A percentile compares a stretch with the other conserved stretches of the same genome.
phyloP scores from a whole-genome alignment of 2,329 filamentous ascomycete species.

The Cercospora beticola region DNA sequence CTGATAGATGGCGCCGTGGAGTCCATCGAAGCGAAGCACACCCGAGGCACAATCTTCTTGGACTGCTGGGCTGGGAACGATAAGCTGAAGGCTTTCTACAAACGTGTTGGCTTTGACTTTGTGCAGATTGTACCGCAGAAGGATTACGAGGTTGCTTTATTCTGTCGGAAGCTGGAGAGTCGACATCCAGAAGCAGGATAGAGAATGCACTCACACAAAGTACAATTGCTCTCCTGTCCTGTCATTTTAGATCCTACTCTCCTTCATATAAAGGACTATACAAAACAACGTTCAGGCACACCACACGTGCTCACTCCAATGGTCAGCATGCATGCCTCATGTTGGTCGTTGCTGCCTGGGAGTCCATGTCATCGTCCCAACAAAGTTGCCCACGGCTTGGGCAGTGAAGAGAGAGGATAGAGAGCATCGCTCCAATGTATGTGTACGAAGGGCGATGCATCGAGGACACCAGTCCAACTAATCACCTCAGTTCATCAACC shows the following conservation, averaged over 20 bases:
- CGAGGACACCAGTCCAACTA: background rate
- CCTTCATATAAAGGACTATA: background rate
- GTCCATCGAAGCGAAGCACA: background rate
- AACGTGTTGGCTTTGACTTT: conserved; percentile 8
- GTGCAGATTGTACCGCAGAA: conserved; percentile 13
- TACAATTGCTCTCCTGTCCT: background rate
- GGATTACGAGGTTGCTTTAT: conserved; percentile 18
- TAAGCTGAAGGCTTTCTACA: conserved; percentile 18
- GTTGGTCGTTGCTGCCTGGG: background rate
- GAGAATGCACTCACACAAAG: background rate
- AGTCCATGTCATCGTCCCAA: background rate
- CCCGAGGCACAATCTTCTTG: conserved; percentile 14
- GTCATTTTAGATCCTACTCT: background rate
- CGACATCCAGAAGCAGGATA: background rate
- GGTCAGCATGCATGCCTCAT: conserved; percentile 3
- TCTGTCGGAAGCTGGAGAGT: background rate
- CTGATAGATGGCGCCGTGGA: conserved; percentile 2
- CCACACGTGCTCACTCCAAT: background rate
- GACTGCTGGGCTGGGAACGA: conserved; percentile 21
- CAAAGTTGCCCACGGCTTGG: background rate
- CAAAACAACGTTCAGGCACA: background rate
- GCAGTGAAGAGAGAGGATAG: background rate
- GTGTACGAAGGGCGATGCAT: background rate
- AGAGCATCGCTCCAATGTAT: background rate
- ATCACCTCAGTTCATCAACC: background rate